Conservation (phyloP, 2,329 filamentous ascomycete species). For the Ceratocystis cubensis region DNA sequence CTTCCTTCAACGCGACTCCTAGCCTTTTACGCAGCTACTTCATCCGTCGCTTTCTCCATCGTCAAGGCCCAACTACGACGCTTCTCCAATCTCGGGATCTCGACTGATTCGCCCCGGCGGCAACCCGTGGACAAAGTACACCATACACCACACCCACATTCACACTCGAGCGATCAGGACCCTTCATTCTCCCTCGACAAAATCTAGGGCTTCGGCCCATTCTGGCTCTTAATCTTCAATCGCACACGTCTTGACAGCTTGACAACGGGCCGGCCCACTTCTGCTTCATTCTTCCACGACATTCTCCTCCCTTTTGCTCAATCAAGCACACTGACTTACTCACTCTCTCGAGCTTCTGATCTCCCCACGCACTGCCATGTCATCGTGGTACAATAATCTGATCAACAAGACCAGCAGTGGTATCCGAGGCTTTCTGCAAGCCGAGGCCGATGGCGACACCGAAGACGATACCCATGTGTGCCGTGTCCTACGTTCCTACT, state of each 20-base stretch:
- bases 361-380: constrained; percentile 36
- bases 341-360: neutral
- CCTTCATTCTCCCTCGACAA: neutral
- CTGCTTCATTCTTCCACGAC: neutral
- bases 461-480: constrained; percentile 92
- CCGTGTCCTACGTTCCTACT: constrained; percentile 84
- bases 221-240: too few relatives aligned
- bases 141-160: neutral
- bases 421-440: constrained; percentile 56
- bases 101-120: constrained; percentile 3
- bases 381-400: constrained; percentile 70
- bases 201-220: constrained; percentile 9
- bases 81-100: neutral
- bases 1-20: neutral
- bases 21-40: neutral
- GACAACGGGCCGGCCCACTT: neutral
- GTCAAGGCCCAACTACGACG: neutral
- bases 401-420: constrained; percentile 52
- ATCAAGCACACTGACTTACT: neutral
- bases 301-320: neutral
- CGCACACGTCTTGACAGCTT: neutral
- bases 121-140: neutral
- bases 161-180: neutral
- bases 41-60: neutral
- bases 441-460: constrained; percentile 56